Evolutionary conservation across 768 basidiomycete genomes (phyloP).

Genomic region (Hygrophorus russula): DNA sequence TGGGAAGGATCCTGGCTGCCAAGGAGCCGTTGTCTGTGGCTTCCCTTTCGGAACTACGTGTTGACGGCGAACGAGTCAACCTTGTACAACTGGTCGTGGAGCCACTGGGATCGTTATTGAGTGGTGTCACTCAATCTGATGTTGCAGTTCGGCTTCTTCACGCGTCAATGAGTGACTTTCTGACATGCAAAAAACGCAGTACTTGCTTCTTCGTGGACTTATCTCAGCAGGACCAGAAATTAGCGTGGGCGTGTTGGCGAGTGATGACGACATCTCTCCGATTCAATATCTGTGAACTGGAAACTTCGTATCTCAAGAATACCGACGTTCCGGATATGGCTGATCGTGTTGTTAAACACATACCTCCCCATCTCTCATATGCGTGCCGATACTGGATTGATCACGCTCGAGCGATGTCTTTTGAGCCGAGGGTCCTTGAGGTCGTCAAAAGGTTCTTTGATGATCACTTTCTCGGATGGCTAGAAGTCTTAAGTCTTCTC

Average conservation of each 20-base stretch:
- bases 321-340: conserved; percentile 12
- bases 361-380: conserved; percentile 22
- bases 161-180: conserved; percentile 24
- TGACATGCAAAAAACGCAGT: conserved; percentile 14
- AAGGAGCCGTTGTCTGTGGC: conserved; percentile 4
- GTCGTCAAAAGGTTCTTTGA: conserved; percentile 13
- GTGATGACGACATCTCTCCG: conserved; percentile 20
- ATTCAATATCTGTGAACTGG: conserved; percentile 29
- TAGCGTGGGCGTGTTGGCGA: conserved; percentile 5
- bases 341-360: conserved; percentile 10
- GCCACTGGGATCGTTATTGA: conserved; percentile 2
- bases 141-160: conserved; percentile 18
- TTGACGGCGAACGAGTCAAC: not conserved
- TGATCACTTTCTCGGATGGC: conserved; percentile 22
- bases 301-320: conserved; percentile 22
- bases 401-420: conserved; percentile 12
- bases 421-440: conserved; percentile 1
- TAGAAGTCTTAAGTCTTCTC: conserved; percentile 23
- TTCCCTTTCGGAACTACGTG: not conserved
- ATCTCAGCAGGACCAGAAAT: not conserved
- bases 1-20: conserved; percentile 4
- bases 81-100: not conserved
- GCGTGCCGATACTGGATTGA: conserved; percentile 26
- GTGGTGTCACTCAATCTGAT: not conserved
- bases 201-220: conserved; percentile 12